Base-by-base conservation (phyloP, 1,139 yeast species). In the Suhomyces taliae region DNA sequence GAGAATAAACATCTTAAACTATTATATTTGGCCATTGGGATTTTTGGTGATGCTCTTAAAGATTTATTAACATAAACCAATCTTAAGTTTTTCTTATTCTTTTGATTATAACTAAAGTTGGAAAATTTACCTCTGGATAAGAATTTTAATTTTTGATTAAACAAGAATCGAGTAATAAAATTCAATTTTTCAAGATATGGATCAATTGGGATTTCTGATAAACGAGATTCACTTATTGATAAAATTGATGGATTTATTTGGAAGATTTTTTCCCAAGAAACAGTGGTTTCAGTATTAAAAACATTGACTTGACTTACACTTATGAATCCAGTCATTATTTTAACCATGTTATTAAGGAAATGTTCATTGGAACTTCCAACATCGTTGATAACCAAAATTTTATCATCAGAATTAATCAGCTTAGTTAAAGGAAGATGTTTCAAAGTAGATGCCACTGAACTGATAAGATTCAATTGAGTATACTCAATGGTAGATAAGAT, bases 401-500 rank as follows among this genome's bases (percentile, higher is more conserved):
- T 61, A 54, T 85, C 90, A 0, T 61, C 53, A 0, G 57, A 45
- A 2, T 55, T 55, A 53, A 84, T 62, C 24, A 67, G 68, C 41
- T 78, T 74, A 0, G 66, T 67, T 6, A 67, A 47, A 0, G 91
- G 89, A 29, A 85, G 65, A 24, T 81, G 81, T 60, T 80, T 82
- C 40, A 85, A 67, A 40, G 81, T 77, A 0, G 89, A 74, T 0
- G 90, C 85, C 12, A 85, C 67, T 1, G 85, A 72, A 51, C 89
- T 80, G 11, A 85, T 83, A 45, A 87, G 67, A 55, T 82, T 83
- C 50, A 79, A 70, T 51, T 85, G 90, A 14, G 82, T 78, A 59
- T 78, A 86, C 19, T 64, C 70, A 8, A 67, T 62, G 15, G 60
- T 56, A 1, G 68, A 56, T 14, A 59, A 44, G 7, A 66, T 59